Evolutionary conservation across 768 basidiomycete species (phyloP).

Genomic region (Hydnomerulius pinastri): DNA sequence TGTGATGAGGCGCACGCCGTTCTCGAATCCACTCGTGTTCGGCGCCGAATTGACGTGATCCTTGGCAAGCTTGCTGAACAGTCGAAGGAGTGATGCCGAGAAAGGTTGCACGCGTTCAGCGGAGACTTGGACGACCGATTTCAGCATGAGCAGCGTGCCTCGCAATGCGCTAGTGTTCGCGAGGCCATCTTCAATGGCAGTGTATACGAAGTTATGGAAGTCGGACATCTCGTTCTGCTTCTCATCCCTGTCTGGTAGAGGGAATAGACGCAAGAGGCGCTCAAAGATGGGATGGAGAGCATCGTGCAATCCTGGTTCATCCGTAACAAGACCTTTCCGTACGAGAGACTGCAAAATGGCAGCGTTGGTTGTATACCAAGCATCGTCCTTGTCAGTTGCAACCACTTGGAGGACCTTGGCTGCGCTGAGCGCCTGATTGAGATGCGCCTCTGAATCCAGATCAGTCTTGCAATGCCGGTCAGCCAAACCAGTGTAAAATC

Average conservation of each 20-base stretch:
- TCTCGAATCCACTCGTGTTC: constrained; percentile 52
- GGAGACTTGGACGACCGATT: constrained; percentile 76
- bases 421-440: constrained; percentile 73
- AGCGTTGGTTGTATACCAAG: constrained; percentile 79
- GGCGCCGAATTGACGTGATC: constrained; percentile 73
- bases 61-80: constrained; percentile 82
- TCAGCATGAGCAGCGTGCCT: constrained; percentile 84
- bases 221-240: constrained; percentile 69
- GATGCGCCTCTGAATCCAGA: constrained; percentile 60
- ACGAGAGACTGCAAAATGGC: constrained; percentile 77
- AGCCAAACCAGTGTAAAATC: constrained; percentile 3
- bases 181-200: constrained; percentile 77
- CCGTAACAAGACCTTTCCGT: constrained; percentile 81
- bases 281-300: constrained; percentile 82
- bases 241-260: constrained; percentile 78
- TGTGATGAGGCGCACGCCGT: constrained; percentile 63
- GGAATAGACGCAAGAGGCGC: constrained; percentile 72
- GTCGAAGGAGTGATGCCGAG: constrained; percentile 71
- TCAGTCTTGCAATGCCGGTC: constrained; percentile 55
- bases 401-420: constrained; percentile 90
- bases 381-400: constrained; percentile 75
- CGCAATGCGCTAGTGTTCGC: constrained; percentile 69
- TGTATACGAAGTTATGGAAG: constrained; percentile 76
- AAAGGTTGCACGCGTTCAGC: constrained; percentile 87
- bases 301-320: constrained; percentile 80